Percentiles rank a stretch among this genome's conserved stretches.
Conservation (phyloP, 305 asterid species). For the Fraxinus sp. region DNA sequence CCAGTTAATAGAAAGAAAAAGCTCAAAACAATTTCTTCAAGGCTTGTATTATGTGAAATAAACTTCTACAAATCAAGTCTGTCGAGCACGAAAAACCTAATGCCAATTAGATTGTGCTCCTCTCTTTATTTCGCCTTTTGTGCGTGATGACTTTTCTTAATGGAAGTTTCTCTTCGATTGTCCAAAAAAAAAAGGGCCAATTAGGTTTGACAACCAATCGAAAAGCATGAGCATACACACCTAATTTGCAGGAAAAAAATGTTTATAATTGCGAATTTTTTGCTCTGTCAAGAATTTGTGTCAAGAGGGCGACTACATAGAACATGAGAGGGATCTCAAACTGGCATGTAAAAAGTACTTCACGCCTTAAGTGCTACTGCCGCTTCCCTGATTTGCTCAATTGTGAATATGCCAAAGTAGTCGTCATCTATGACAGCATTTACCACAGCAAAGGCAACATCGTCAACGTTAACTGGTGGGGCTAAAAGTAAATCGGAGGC, state of each 20-base stretch:
- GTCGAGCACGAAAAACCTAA: background rate
- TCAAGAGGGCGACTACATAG: background rate
- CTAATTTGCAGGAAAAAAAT: background rate
- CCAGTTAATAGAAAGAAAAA: background rate
- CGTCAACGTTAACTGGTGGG: constrained; percentile 87
- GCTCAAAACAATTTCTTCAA: background rate
- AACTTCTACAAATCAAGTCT: background rate
- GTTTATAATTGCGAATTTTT: background rate
- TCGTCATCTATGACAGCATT: constrained; percentile 73
- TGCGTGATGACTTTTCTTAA: background rate
- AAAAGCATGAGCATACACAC: background rate
- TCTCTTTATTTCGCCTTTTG: background rate
- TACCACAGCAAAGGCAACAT: constrained; percentile 74
- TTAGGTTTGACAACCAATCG: background rate
- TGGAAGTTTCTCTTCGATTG: background rate
- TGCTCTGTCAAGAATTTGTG: background rate
- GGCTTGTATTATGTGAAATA: background rate
- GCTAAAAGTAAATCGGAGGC: constrained; percentile 85
- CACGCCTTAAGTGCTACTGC: constrained; percentile 56
- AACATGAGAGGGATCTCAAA: background rate
- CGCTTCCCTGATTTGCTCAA: constrained; percentile 91
- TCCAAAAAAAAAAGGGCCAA: background rate
- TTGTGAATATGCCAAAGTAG: constrained; percentile 78
- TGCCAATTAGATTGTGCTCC: background rate
- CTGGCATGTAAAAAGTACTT: background rate